Percentiles rank a stretch among this genome's conserved stretches.
These are phyloP conservation scores for Ophiostoma triangulosporum DNA, from an alignment of 2,329 filamentous ascomycete species.

Conservation along the genomic window DNA sequence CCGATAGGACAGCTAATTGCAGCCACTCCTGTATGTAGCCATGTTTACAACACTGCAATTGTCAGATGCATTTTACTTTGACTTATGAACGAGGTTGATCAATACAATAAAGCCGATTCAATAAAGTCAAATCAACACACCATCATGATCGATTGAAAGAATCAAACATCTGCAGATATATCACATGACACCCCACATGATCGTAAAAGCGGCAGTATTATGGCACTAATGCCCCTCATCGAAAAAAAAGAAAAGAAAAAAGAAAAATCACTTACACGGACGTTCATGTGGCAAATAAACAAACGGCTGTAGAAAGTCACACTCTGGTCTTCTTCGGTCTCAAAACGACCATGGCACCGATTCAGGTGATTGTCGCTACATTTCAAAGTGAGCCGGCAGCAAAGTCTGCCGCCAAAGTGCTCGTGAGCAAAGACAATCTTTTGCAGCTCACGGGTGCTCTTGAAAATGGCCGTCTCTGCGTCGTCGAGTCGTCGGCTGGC, in stretches of 20 bases:
- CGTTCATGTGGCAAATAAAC: neutral
- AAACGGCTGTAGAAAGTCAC: neutral
- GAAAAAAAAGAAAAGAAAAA: neutral
- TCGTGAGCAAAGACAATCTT: slow-evolving; percentile 15
- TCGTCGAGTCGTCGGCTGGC: slow-evolving; percentile 9
- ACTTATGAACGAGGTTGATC: no score
- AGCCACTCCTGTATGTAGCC: no score
- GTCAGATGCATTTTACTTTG: no score
- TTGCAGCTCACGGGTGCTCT: slow-evolving; percentile 13
- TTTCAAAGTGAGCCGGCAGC: slow-evolving; percentile 7
- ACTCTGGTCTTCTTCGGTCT: no score
- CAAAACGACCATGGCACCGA: slow-evolving; percentile 1
- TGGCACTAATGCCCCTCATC: neutral
- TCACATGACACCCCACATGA: neutral
- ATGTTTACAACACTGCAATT: no score
- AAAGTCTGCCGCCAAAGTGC: slow-evolving; percentile 9
- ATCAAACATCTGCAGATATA: no score
- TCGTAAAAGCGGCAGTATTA: neutral
- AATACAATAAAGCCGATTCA: no score
- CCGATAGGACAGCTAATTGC: no score
- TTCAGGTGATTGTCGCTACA: neutral
- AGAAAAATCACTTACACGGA: neutral
- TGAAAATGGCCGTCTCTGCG: slow-evolving; percentile 12
- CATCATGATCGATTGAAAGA: no score
- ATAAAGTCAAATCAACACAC: no score